Evolutionary conservation across 495 filamentous ascomycete genomes (phyloP), one percentile per base, ranked within the genome.

Genomic region (Cercophora newfieldiana): DNA sequence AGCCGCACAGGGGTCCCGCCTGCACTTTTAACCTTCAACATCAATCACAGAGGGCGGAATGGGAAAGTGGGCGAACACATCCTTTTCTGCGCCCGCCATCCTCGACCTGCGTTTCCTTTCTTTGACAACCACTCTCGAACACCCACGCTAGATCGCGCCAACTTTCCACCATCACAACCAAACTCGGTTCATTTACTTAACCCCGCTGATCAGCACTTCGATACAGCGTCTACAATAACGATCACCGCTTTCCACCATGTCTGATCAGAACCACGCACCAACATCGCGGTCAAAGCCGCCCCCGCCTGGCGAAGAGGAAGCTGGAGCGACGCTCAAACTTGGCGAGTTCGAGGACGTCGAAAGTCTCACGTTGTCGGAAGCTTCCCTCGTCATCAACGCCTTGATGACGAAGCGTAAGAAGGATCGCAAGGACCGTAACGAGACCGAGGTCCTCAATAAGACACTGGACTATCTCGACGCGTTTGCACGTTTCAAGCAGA

Each of bases 401-500:
- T 87, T 97, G 28, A 84, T 96, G 61, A 83, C 90, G 48, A 91
- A 90, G 76, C 83, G 90, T n/a, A 80, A 81, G 64, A 83, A 85
- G 62, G 85, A 87, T 67, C 80, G 83, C 65, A 88, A 87, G 75
- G 85, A 88, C 65, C 78, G 86, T 37, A 87, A 87, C 68, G 88
- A 91, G 77, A 89, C 87, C 61, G 87, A 89, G 84, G 83, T 88
- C 75, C 85, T 97, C 66, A 87, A 84, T 53, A 94, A 96, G 73
- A 98, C 94, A 1, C 81, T 91, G 58, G 90, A 94, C 66, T 98
- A 98, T 77, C 85, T 98, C 1, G 92, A 97, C 67, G 87, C 90
- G 22, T 98, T 98, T 80, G 90, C 93, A 12, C 90, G 94, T 16
- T 97, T 97, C 83, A 96, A 96, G 81, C 87, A 93, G 66, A 91